Conservation (phyloP, 208 protist species). For the Wallacemonas sp. region DNA sequence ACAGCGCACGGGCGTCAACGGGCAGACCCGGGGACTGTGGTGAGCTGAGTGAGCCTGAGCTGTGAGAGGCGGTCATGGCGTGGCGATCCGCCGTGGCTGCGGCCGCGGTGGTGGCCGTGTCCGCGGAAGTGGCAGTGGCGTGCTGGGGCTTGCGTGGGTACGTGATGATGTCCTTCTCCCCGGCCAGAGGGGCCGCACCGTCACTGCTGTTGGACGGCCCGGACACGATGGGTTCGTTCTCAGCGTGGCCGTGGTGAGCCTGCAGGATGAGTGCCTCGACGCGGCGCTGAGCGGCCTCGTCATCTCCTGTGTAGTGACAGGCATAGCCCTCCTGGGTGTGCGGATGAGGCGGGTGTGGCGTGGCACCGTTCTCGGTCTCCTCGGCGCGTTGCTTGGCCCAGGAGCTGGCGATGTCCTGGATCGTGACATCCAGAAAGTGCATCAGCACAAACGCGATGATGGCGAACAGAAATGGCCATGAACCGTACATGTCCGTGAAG, state of each 20-base stretch:
- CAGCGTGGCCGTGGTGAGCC: too few species aligned
- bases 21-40: background rate
- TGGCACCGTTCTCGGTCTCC: background rate
- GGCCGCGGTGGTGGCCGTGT: too few species aligned
- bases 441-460: constrained; percentile 30
- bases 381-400: background rate
- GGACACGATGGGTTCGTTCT: too few species aligned
- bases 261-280: background rate
- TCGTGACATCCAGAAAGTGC: constrained; percentile 31
- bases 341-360: background rate
- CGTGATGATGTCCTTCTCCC: too few species aligned
- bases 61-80: too few species aligned
- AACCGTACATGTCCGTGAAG: constrained; percentile 16
- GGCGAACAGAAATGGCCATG: constrained; percentile 38
- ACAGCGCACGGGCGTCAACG: background rate
- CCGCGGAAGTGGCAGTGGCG: too few species aligned
- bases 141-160: too few species aligned
- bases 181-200: too few species aligned
- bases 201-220: too few species aligned
- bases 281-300: background rate
- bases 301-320: too few species aligned
- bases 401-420: constrained; percentile 19
- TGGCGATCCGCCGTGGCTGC: background rate
- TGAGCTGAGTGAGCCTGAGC: background rate
- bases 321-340: too few species aligned